A percentile compares a stretch with the other conserved stretches of the same genome.
These are phyloP conservation scores for Santalum album DNA, from an alignment of 164 flowering plant genomes.

Conservation along the genomic window DNA sequence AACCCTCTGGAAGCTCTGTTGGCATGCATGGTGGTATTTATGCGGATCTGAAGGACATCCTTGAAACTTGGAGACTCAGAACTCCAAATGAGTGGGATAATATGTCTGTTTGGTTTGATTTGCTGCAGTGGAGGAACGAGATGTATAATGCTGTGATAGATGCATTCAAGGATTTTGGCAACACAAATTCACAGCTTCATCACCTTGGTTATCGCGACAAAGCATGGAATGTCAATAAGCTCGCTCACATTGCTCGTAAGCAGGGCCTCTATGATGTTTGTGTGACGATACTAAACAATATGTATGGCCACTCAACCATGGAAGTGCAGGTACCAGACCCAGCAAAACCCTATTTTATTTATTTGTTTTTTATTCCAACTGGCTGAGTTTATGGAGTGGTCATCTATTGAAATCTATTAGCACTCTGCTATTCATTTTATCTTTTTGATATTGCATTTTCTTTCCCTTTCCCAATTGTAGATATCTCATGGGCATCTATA, in stretches of 20 bases:
- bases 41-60: constrained; percentile 93
- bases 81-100: constrained; percentile 99
- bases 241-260: constrained; percentile 89
- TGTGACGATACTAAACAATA: constrained; percentile 87
- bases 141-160: constrained; percentile 91
- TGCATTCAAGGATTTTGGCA: constrained; percentile 81
- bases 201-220: constrained; percentile 99
- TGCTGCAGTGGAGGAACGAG: constrained; percentile 99
- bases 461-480: not conserved
- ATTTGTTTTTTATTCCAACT: too few species aligned
- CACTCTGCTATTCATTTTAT: too few species aligned
- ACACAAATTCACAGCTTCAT: constrained; percentile 75
- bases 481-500: constrained; percentile 3
- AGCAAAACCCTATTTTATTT: not conserved
- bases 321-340: constrained; percentile 93
- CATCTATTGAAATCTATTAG: too few species aligned
- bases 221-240: constrained; percentile 98
- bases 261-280: constrained; percentile 95
- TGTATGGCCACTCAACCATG: constrained; percentile 98
- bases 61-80: constrained; percentile 97
- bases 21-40: constrained; percentile 70
- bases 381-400: too few species aligned
- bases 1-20: constrained; percentile 47
- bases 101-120: constrained; percentile 93
- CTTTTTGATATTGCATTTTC: not conserved